Evolutionary conservation across 2,329 filamentous ascomycete genomes (phyloP), one percentile per base, ranked within the genome.

Genomic region (Ascochyta rabiei): DNA sequence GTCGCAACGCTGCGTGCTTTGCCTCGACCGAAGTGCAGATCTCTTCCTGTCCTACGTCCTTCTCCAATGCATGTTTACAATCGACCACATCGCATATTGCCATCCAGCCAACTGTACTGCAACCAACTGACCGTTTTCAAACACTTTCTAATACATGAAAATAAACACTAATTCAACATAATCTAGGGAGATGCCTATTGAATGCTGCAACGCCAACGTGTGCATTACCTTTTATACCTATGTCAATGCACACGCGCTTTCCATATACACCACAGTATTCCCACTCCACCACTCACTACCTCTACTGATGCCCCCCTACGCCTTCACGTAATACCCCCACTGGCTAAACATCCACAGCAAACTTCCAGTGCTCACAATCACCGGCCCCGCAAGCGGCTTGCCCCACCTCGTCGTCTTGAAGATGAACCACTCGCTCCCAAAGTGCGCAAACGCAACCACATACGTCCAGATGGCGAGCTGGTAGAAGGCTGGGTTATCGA

Each of bases 381-480:
- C 68, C n/a, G 86, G 86, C 46, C 82, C 82, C 42, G 82, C 76
- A 62, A 88, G 78, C 23, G 85, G 82, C 33, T 80, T 79, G 33
- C 82, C 83, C 71, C 89, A 84, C 61, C 82, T 85, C 64, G 91
- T 87, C 18, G 86, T 93, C 66, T 88, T 88, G 77, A 89, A 97
- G 4, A 92, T 75, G 61, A 90, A 80, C 80, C 90, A 89, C 82
- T 99, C 95, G 63, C 83, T 88, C 57, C 85, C 81, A 74, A 68
- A 68, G 46, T 68, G 65, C 30, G 33, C 78, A 48, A 89, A 84
- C 1, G 93, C 93, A 50, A 96, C 82, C 1, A 86, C 82, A 73
- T 93, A 96, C 7, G 90, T 95, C 84, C 88, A 90, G 62, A 95
- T 79, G 15, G 89, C 89, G 54, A 97, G 80, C 73, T 95, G 84